Percentiles rank a stretch among this genome's conserved stretches.
phyloP scores from a whole-genome alignment of 1,284 basidiomycete species.

The Tylopilus sp. region DNA sequence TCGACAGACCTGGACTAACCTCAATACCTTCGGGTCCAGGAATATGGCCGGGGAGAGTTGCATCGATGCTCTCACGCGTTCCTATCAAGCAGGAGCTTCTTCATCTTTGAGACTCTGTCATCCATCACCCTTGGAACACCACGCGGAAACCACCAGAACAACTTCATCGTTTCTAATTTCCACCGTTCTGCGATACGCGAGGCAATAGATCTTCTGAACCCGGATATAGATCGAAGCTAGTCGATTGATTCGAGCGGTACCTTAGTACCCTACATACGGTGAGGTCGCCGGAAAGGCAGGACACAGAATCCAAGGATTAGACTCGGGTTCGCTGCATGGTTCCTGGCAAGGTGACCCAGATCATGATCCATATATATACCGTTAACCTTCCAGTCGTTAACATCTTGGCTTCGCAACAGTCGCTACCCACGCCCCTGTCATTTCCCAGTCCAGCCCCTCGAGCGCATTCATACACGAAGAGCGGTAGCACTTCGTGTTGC shows the following conservation, averaged over 20 bases:
- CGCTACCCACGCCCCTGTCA: neutral
- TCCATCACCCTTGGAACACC: constrained; percentile 1
- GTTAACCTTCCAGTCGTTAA: constrained; percentile 4
- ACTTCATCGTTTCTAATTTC: constrained; percentile 1
- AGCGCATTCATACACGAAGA: constrained; percentile 8
- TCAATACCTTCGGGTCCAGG: too few species aligned
- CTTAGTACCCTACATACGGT: constrained; percentile 10
- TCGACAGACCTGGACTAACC: too few species aligned
- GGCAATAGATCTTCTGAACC: neutral
- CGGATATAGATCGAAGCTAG: constrained; percentile 1
- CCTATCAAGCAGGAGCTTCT: neutral
- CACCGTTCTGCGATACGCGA: constrained; percentile 7
- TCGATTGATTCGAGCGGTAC: constrained; percentile 6
- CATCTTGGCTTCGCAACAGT: constrained; percentile 6
- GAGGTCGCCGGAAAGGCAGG: neutral
- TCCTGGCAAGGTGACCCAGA: constrained; percentile 1
- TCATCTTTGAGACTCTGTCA: constrained; percentile 6
- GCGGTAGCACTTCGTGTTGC: neutral
- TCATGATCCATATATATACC: constrained; percentile 1
- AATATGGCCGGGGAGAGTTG: neutral
- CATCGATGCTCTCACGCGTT: constrained; percentile 9
- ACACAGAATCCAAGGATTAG: constrained; percentile 19
- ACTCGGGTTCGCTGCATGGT: constrained; percentile 15
- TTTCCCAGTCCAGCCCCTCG: constrained; percentile 1
- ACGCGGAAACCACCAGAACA: constrained; percentile 2